A percentile compares a stretch with the other conserved stretches of the same genome.
Evolutionary conservation across 495 filamentous ascomycete genomes (phyloP).

Genomic region (Friedmanniomyces endolithicus): DNA sequence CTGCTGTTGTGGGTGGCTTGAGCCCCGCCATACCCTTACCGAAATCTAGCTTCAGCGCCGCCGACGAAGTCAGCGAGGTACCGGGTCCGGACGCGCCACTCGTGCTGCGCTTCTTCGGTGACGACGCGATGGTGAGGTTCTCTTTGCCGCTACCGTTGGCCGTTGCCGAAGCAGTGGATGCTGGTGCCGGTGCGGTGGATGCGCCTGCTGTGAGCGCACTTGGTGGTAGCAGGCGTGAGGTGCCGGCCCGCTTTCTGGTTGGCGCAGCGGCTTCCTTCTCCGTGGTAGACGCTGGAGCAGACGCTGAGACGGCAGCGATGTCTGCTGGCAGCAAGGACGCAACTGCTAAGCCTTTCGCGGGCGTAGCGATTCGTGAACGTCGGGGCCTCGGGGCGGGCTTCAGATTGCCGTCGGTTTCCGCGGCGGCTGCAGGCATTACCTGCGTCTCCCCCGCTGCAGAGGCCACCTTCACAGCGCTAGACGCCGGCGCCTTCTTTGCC

Average conservation of each 20-base stretch:
- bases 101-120: conserved; percentile 10
- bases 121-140: conserved; percentile 5
- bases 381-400: conserved; percentile 3
- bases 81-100: not conserved
- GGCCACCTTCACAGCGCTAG: not conserved
- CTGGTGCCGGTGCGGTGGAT: conserved; percentile 6
- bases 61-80: not conserved
- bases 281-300: not conserved
- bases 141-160: conserved; percentile 9
- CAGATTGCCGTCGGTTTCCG: not conserved
- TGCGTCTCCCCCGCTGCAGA: not conserved
- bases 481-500: not conserved
- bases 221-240: not conserved
- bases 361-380: conserved; percentile 18
- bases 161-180: not conserved
- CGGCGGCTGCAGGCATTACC: not conserved
- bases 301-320: not conserved
- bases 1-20: not conserved
- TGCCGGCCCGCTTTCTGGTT: not conserved
- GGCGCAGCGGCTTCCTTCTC: not conserved
- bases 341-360: conserved; percentile 11
- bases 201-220: not conserved
- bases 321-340: not conserved
- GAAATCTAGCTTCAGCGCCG: conserved; percentile 11
- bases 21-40: conserved; percentile 1